Evolutionary conservation across 73 alveolate species (phyloP).

Genomic region (Paramecium pentaurelia): DNA sequence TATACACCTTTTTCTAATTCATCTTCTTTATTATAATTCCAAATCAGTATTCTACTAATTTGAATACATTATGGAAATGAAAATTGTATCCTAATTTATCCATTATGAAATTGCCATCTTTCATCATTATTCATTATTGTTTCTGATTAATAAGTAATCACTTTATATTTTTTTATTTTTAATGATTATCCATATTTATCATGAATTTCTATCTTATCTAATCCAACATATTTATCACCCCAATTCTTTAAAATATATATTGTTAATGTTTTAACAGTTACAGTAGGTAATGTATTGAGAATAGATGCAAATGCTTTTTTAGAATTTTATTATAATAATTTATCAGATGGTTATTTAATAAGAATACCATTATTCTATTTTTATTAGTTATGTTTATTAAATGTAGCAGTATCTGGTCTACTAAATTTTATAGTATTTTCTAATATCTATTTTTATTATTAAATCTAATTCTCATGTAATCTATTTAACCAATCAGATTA

Average conservation of each 20-base stretch:
- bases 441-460: conserved; percentile 44
- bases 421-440: background rate
- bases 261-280: conserved; percentile 58
- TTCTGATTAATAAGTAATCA: conserved; percentile 63
- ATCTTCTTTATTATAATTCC: conserved; percentile 69
- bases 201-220: conserved; percentile 73
- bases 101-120: conserved; percentile 79
- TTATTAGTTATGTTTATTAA: background rate
- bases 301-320: background rate
- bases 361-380: background rate
- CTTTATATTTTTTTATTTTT: conserved; percentile 36
- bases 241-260: conserved; percentile 64
- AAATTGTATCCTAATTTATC: conserved; percentile 60
- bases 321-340: background rate
- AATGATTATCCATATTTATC: conserved; percentile 60
- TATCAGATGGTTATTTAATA: background rate
- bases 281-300: background rate
- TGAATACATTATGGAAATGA: conserved; percentile 56
- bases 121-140: conserved; percentile 68
- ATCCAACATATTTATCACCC: conserved; percentile 79
- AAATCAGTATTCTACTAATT: conserved; percentile 70
- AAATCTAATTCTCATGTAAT: conserved; percentile 40
- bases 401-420: conserved; percentile 19
- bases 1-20: conserved; percentile 79
- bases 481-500: conserved; percentile 76